phyloP scores from a whole-genome alignment of 2,329 filamentous ascomycete genomes.

The Exophiala lecanii-corni region DNA sequence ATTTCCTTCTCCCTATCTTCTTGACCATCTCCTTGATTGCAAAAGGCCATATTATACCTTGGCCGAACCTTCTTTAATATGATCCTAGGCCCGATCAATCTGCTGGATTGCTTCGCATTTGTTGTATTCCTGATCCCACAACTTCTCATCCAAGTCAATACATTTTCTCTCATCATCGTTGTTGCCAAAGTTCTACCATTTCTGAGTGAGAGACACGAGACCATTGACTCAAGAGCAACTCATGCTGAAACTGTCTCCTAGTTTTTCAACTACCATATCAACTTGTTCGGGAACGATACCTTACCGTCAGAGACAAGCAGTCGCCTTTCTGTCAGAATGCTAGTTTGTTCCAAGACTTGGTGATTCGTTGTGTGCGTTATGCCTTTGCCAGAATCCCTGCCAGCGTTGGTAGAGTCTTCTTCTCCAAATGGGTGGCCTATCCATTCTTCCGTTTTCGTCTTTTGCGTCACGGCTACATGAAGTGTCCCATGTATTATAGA shows the following conservation, averaged over 20 bases:
- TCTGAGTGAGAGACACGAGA: constrained; percentile 51
- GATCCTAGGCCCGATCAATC: constrained; percentile 70
- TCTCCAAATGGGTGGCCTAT: constrained; percentile 66
- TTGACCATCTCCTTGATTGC: too few relatives aligned
- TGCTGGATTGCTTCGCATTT: constrained; percentile 71
- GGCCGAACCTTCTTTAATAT: too few relatives aligned
- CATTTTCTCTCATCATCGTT: constrained; percentile 51
- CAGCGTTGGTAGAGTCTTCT: constrained; percentile 68
- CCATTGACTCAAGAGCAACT: background rate
- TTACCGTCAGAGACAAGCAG: constrained; percentile 42
- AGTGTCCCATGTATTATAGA: constrained; percentile 59
- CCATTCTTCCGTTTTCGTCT: constrained; percentile 73
- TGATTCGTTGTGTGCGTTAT: constrained; percentile 72
- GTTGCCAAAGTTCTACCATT: constrained; percentile 63
- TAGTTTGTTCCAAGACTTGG: constrained; percentile 71
- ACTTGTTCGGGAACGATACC: constrained; percentile 56
- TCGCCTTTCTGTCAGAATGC: constrained; percentile 64
- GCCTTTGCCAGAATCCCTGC: constrained; percentile 69
- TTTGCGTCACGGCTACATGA: constrained; percentile 64
- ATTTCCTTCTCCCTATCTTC: too few relatives aligned
- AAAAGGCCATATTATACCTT: too few relatives aligned
- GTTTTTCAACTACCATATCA: constrained; percentile 52
- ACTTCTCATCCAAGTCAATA: constrained; percentile 62
- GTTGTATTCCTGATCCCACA: constrained; percentile 67
- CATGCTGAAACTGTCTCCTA: constrained; percentile 3